Base-by-base conservation (phyloP, 139 green algal species). In the Auxenochlorella pyrenoidosa region DNA sequence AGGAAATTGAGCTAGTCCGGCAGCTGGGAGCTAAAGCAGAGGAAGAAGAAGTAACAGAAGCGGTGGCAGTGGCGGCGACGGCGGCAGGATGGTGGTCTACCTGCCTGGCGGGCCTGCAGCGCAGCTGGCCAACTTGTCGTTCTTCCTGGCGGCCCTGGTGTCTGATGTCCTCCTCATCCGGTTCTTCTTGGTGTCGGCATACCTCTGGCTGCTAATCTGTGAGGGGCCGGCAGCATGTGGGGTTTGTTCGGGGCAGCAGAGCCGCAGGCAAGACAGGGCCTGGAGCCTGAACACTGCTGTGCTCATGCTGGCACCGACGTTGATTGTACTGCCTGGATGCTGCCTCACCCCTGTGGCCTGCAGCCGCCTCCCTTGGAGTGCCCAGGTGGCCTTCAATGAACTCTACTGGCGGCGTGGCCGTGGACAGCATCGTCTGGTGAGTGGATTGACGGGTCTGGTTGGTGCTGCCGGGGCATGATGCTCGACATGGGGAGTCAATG, bases 91-190 rank as follows among this genome's bases (percentile, higher is more conserved):
- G 72, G 72, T 63, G 30, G 75, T 81, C 43, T 81, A 58, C 44
- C 32, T 30, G 1, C 43, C 77, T 28, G 26, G 75, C 44, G 85
- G 85, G 21, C 86, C 86, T 5, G 66, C 58, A 40, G 58, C 32
- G 24, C 86, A 90, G 86, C 47, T 75, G 41, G 75, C 71, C 43
- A 84, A 81, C 30, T 16, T 40, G 30, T 70, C 19, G 43, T 90
- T 90, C 60, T n/a, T 90, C 32, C 32, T 90, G 34, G 72, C 66
- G 19, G 87, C 44, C 44, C 36, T 81, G 1, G 75, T 47, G 40
- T 58, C 44, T n/a, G 87, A 91, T 41, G 44, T 91, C 8, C 83
- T 91, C 22, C 60, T 91, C 26, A 89, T 91, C 66, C 75, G 88
- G 22, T 51, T 91, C n/a, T 91, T 89, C 43, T 60, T 91, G 1